phyloP scores from a whole-genome alignment of 2,329 filamentous ascomycete species.

The Aschersonia sp. region DNA sequence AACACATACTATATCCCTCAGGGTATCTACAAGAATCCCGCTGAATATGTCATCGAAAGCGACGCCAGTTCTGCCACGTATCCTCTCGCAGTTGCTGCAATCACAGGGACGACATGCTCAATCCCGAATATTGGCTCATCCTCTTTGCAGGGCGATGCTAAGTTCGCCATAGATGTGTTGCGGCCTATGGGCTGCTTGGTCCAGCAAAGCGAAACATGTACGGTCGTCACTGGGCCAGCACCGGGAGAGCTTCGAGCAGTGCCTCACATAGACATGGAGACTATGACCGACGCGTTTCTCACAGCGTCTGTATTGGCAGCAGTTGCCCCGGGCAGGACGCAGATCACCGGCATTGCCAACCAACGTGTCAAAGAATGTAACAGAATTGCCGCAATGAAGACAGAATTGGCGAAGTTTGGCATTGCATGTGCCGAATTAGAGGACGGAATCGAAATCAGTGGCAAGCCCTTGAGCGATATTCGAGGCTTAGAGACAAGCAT shows the following conservation, averaged over 20 bases:
- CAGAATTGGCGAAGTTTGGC: slow-evolving; percentile 86
- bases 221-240: slow-evolving; percentile 82
- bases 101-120: slow-evolving; percentile 90
- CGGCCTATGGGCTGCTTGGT: slow-evolving; percentile 89
- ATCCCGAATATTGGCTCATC: slow-evolving; percentile 89
- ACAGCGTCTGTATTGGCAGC: slow-evolving; percentile 89
- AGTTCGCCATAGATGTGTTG: slow-evolving; percentile 83
- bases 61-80: slow-evolving; percentile 97
- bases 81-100: slow-evolving; percentile 82
- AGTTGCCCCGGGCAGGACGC: slow-evolving; percentile 69
- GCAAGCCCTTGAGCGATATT: slow-evolving; percentile 32
- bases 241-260: slow-evolving; percentile 61
- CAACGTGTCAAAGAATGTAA: slow-evolving; percentile 98
- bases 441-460: slow-evolving; percentile 73
- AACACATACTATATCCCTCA: slow-evolving; percentile 92
- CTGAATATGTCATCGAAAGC: slow-evolving; percentile 83
- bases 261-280: slow-evolving; percentile 87
- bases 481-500: slow-evolving; percentile 50
- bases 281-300: slow-evolving; percentile 97
- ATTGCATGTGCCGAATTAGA: slow-evolving; percentile 77
- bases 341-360: slow-evolving; percentile 89
- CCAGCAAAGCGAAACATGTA: slow-evolving; percentile 70
- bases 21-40: slow-evolving; percentile 68
- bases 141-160: slow-evolving; percentile 87
- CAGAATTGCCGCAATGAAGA: slow-evolving; percentile 88